Conservation (phyloP, 2,329 filamentous ascomycete genomes). For the Lecanicillium sp. region DNA sequence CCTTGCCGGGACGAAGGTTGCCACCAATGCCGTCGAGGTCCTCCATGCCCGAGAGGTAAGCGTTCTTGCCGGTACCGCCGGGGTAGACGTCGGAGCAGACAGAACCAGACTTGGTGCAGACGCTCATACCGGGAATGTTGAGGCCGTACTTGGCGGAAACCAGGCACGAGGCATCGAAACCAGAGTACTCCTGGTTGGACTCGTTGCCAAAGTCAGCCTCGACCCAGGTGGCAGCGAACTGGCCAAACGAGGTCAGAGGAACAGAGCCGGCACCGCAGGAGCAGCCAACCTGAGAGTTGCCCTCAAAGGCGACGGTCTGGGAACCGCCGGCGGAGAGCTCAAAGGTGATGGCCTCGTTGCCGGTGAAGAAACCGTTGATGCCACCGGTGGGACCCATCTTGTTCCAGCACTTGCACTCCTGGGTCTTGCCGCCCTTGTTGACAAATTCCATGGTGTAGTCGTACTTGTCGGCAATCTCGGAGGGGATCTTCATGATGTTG, state of each 20-base stretch:
- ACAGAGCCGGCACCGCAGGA: constrained; percentile 33
- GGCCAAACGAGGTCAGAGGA: constrained; percentile 31
- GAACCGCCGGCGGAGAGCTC: constrained; percentile 30
- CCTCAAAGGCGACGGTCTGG: constrained; percentile 39
- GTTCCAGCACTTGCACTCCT: constrained; percentile 42
- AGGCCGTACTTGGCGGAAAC: constrained; percentile 32
- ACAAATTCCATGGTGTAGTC: constrained; percentile 38
- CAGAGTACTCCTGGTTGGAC: constrained; percentile 43
- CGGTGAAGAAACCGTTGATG: constrained; percentile 44
- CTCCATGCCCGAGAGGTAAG: constrained; percentile 33
- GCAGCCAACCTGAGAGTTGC: constrained; percentile 43
- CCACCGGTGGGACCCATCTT: constrained; percentile 42
- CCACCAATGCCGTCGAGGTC: constrained; percentile 34
- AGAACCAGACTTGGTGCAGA: constrained; percentile 30
- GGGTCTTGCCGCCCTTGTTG: constrained; percentile 29
- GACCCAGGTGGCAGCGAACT: constrained; percentile 41
- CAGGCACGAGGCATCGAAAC: constrained; percentile 45
- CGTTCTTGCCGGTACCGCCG: constrained; percentile 31
- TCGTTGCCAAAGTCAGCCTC: constrained; percentile 44
- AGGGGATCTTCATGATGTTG: constrained; percentile 44
- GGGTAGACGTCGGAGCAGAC: constrained; percentile 37
- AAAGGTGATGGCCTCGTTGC: constrained; percentile 36
- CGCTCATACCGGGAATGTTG: constrained; percentile 29
- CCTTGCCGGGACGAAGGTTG: constrained; percentile 28
- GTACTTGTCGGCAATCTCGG: constrained; percentile 33